A percentile compares a stretch with the other conserved stretches of the same genome.
Evolutionary conservation across 805 yeast genomes (phyloP).

Genomic region (Henningerozyma blattae): DNA sequence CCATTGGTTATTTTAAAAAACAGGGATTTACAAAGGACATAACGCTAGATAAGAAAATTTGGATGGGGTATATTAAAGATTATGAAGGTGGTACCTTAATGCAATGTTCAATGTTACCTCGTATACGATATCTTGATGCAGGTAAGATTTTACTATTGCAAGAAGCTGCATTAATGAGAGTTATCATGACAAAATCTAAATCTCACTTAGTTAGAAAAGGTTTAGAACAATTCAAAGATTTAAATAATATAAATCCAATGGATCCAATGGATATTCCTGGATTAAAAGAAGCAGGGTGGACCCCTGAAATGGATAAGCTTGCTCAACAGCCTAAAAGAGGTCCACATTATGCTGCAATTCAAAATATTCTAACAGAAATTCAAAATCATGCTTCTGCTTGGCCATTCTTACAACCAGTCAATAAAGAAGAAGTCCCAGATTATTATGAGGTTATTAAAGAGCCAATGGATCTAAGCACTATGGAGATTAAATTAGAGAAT

Average conservation of each 20-base stretch:
- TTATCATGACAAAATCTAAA: constrained; percentile 66
- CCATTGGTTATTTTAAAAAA: constrained; percentile 95
- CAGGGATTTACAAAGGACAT: constrained; percentile 97
- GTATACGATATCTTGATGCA: constrained; percentile 78
- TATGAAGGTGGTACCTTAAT: constrained; percentile 97
- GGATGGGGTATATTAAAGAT: constrained; percentile 99
- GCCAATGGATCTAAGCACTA: constrained; percentile 94
- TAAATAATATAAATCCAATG: constrained; percentile 35
- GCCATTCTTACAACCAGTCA: constrained; percentile 94
- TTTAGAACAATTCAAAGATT: constrained; percentile 50
- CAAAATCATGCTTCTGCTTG: constrained; percentile 94
- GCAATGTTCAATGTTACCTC: constrained; percentile 93
- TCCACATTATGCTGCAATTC: constrained; percentile 91
- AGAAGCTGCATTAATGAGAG: constrained; percentile 80
- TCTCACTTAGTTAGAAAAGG: constrained; percentile 81
- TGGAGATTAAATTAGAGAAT: constrained; percentile 87
- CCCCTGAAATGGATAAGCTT: constrained; percentile 93
- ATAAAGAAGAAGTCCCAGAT: constrained; percentile 88
- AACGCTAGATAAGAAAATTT: constrained; percentile 65
- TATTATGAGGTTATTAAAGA: constrained; percentile 93
- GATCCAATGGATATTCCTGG: constrained; percentile 88
- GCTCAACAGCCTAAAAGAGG: constrained; percentile 92
- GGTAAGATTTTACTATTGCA: constrained; percentile 77
- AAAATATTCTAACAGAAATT: constrained; percentile 73
- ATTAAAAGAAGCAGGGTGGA: constrained; percentile 90